Evolutionary conservation across 2,329 filamentous ascomycete genomes (phyloP).

Genomic region (Fusarium pseudoanthophilum): DNA sequence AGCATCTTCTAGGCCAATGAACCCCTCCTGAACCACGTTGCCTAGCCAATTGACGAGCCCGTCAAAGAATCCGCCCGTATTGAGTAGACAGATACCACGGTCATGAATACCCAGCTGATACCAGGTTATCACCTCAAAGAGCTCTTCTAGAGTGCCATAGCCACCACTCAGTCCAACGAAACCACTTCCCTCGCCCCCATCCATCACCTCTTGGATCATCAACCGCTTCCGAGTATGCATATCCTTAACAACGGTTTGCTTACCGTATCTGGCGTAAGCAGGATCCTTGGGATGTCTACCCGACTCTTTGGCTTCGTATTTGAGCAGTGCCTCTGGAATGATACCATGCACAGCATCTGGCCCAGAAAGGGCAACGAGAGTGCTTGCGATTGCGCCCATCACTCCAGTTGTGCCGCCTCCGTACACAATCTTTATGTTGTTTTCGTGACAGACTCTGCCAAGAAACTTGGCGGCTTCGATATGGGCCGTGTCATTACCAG

Average conservation of each 20-base stretch:
- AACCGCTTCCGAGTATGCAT: background rate
- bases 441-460: background rate
- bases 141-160: background rate
- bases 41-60: background rate
- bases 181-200: background rate
- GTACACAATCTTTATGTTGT: background rate
- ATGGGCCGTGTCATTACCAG: background rate
- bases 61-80: background rate
- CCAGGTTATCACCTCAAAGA: background rate
- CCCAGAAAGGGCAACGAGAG: background rate
- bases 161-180: background rate
- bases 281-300: background rate
- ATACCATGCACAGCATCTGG: background rate
- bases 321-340: background rate
- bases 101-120: background rate
- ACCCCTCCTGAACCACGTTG: background rate
- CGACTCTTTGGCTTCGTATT: background rate
- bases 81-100: background rate
- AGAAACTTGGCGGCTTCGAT: background rate
- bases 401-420: background rate
- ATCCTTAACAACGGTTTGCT: background rate
- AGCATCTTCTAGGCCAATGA: background rate
- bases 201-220: background rate
- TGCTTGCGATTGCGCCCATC: background rate
- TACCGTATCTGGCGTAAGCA: background rate